phyloP scores from a whole-genome alignment of 2,329 filamentous ascomycete genomes.

The Talaromyces sp. region DNA sequence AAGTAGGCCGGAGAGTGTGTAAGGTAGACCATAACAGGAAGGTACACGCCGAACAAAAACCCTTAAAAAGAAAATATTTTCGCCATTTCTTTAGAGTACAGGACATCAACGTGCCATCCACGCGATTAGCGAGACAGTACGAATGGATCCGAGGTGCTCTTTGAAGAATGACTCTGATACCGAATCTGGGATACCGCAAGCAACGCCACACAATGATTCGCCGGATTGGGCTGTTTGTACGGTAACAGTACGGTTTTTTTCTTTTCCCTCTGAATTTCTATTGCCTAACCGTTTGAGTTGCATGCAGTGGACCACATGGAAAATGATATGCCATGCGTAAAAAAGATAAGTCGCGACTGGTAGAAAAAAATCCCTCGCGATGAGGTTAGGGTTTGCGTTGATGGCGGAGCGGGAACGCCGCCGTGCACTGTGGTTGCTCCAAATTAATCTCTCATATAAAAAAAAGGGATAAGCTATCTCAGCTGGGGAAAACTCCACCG shows the following conservation, averaged over 20 bases:
- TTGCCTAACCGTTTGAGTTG: not conserved
- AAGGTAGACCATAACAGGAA: slow-evolving; percentile 1
- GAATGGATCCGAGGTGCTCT: not conserved
- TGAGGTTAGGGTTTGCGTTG: not conserved
- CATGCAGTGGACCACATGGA: slow-evolving; percentile 7
- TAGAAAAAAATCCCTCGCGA: slow-evolving; percentile 15
- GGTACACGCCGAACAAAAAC: slow-evolving; percentile 5
- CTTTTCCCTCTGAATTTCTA: not conserved
- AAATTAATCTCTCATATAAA: slow-evolving; percentile 18
- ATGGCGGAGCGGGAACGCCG: not conserved
- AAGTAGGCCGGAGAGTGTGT: not conserved
- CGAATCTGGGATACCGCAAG: not conserved
- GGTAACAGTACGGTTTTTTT: not conserved
- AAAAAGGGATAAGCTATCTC: not conserved
- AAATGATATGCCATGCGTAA: slow-evolving; percentile 1
- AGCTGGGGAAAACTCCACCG: not conserved
- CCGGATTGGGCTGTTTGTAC: not conserved
- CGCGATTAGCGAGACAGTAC: not conserved
- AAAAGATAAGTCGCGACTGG: not conserved
- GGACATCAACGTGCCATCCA: not conserved
- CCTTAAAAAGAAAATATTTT: slow-evolving; percentile 5
- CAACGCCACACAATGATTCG: slow-evolving; percentile 9
- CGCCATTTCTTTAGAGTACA: not conserved
- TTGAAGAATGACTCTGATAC: not conserved
- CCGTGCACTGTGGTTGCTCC: slow-evolving; percentile 10